These are phyloP conservation scores for Backusella macrospora DNA, from an alignment of 192 early-diverging fungal genomes.

Conservation along the genomic window DNA sequence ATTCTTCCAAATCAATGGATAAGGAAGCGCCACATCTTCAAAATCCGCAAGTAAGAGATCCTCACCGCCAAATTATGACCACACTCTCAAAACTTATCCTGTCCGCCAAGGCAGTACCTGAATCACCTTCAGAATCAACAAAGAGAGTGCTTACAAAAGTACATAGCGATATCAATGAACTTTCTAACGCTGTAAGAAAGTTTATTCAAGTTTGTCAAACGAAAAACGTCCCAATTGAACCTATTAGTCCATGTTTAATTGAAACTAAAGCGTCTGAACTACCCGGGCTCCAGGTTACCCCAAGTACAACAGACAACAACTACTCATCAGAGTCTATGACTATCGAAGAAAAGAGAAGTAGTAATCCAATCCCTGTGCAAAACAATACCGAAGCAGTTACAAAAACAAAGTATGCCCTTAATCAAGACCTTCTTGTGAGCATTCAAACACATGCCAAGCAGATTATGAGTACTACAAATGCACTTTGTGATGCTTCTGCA, in stretches of 20 bases:
- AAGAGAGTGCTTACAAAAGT: conserved; percentile 64
- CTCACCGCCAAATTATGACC: conserved; percentile 80
- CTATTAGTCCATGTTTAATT: conserved; percentile 43
- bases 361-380: not conserved
- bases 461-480: conserved; percentile 34
- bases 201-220: conserved; percentile 63
- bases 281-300: not conserved
- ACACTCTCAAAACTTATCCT: conserved; percentile 85
- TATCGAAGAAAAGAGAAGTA: not conserved
- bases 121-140: conserved; percentile 18
- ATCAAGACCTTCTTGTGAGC: conserved; percentile 34
- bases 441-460: conserved; percentile 36
- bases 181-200: conserved; percentile 71
- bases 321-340: not conserved
- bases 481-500: conserved; percentile 25
- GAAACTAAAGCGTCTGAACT: not conserved
- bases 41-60: conserved; percentile 62
- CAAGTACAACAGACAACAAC: not conserved
- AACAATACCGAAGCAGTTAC: not conserved
- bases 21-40: conserved; percentile 72
- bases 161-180: conserved; percentile 73
- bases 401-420: conserved; percentile 33
- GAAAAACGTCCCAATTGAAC: conserved; percentile 40
- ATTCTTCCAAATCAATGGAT: conserved; percentile 71
- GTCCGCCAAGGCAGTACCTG: conserved; percentile 83